Conservation (phyloP, 768 basidiomycete genomes). For the Vishniacozyma victoriae region DNA sequence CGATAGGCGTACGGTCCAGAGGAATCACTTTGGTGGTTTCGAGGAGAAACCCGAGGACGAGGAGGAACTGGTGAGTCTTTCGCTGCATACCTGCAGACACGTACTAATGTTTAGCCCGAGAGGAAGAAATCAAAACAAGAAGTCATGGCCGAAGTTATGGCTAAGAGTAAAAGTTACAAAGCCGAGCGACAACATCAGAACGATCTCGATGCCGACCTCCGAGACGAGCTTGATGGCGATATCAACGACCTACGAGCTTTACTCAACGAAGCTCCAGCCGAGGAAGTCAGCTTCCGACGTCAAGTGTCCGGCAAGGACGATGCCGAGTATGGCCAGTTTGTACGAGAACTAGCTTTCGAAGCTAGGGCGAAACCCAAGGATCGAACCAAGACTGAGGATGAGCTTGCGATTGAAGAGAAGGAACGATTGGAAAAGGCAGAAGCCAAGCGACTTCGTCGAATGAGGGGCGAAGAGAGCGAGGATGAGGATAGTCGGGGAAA, state of each 20-base stretch:
- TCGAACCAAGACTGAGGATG: constrained; percentile 92
- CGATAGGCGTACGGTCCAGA: constrained; percentile 60
- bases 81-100: neutral
- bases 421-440: constrained; percentile 82
- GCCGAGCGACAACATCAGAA: constrained; percentile 84
- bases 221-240: constrained; percentile 81
- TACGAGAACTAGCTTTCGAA: constrained; percentile 88
- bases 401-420: constrained; percentile 80
- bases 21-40: constrained; percentile 81
- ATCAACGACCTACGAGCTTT: constrained; percentile 73
- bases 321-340: constrained; percentile 78
- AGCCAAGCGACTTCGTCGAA: constrained; percentile 65
- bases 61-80: constrained; percentile 51
- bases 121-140: constrained; percentile 89
- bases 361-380: constrained; percentile 89
- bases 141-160: constrained; percentile 95
- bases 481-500: constrained; percentile 53
- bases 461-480: constrained; percentile 70
- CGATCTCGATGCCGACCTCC: constrained; percentile 75
- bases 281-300: neutral
- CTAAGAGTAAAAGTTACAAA: constrained; percentile 94
- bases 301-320: constrained; percentile 40
- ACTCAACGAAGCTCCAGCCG: constrained; percentile 46
- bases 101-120: constrained; percentile 55
- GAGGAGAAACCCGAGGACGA: constrained; percentile 61